These are phyloP conservation scores for Suhomyces atakaporum DNA, from an alignment of 1,139 yeast genomes.

Conservation along the genomic window DNA sequence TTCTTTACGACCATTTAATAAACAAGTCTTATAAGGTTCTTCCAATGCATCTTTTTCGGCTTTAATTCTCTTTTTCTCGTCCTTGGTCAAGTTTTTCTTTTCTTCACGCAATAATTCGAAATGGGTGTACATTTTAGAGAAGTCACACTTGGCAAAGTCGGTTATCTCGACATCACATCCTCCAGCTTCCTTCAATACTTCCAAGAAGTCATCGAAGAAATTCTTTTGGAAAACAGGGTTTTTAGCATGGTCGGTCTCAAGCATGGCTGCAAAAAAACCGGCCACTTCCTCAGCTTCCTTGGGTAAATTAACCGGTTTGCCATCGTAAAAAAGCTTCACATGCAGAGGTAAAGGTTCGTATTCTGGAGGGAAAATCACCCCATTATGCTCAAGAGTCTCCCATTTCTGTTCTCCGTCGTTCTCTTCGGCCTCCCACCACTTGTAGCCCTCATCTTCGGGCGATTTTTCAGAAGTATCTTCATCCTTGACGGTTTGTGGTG, in stretches of 20 bases:
- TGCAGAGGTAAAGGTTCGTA: slow-evolving; percentile 85
- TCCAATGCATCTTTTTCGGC: slow-evolving; percentile 73
- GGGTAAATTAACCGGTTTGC: slow-evolving; percentile 72
- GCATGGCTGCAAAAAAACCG: slow-evolving; percentile 87
- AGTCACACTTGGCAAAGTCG: slow-evolving; percentile 74
- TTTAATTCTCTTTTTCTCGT: slow-evolving; percentile 73
- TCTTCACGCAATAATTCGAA: slow-evolving; percentile 73
- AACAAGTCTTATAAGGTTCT: slow-evolving; percentile 79
- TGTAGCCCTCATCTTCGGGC: slow-evolving; percentile 63
- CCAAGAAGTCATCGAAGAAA: slow-evolving; percentile 75
- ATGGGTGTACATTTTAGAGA: slow-evolving; percentile 68
- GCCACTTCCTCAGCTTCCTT: slow-evolving; percentile 93
- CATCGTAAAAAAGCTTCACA: slow-evolving; percentile 75
- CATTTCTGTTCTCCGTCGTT: slow-evolving; percentile 78
- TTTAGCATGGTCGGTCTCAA: slow-evolving; percentile 85
- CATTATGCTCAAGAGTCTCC: slow-evolving; percentile 84
- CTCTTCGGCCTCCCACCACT: slow-evolving; percentile 85
- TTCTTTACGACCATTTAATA: slow-evolving; percentile 84
- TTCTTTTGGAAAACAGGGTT: slow-evolving; percentile 86
- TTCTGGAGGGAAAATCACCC: slow-evolving; percentile 91
- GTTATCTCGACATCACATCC: slow-evolving; percentile 60
- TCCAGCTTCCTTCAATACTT: slow-evolving; percentile 67
- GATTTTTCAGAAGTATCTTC: slow-evolving; percentile 27
- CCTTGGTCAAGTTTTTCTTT: slow-evolving; percentile 64
- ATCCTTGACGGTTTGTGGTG: neutral